A percentile compares a stretch with the other conserved stretches of the same genome.
phyloP scores from a whole-genome alignment of 2,329 filamentous ascomycete species.

The Periconia sp. region DNA sequence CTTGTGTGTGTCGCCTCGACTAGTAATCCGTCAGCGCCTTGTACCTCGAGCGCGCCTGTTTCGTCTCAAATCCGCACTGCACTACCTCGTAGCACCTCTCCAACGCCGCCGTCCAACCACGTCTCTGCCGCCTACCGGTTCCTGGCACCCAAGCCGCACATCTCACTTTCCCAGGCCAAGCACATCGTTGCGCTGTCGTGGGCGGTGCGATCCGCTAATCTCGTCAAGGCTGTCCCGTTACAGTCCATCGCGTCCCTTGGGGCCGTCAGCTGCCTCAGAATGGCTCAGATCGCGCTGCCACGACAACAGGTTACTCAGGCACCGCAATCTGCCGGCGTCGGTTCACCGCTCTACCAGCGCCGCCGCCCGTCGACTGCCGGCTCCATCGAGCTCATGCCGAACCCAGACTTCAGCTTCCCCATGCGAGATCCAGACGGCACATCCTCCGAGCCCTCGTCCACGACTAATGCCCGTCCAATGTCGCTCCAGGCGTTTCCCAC shows the following conservation, averaged over 20 bases:
- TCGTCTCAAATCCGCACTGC: slow-evolving; percentile 44
- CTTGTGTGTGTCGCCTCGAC: slow-evolving; percentile 24
- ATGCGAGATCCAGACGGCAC: slow-evolving; percentile 41
- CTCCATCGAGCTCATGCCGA: slow-evolving; percentile 52
- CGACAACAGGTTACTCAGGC: slow-evolving; percentile 48
- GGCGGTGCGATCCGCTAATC: slow-evolving; percentile 34
- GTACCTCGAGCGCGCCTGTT: slow-evolving; percentile 47
- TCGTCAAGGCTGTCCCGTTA: slow-evolving; percentile 29
- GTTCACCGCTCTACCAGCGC: slow-evolving; percentile 47
- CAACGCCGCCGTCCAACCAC: slow-evolving; percentile 30
- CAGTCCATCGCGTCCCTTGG: slow-evolving; percentile 28
- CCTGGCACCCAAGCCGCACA: slow-evolving; percentile 28
- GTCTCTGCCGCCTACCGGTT: slow-evolving; percentile 21
- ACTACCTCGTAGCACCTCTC: slow-evolving; percentile 36
- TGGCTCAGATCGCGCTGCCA: slow-evolving; percentile 47
- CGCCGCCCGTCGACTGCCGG: slow-evolving; percentile 38
- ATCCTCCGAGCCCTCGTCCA: slow-evolving; percentile 35
- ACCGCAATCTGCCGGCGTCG: slow-evolving; percentile 38
- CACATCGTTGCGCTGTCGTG: slow-evolving; percentile 20
- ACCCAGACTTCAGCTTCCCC: slow-evolving; percentile 58
- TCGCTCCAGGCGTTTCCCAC: slow-evolving; percentile 44
- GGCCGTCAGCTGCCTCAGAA: slow-evolving; percentile 33
- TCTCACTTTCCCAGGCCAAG: no score
- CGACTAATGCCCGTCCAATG: slow-evolving; percentile 44
- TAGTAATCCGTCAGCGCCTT: slow-evolving; percentile 41